Evolutionary conservation across 441 rosid genomes (phyloP).

Genomic region (Arabidopsis hybrid): DNA sequence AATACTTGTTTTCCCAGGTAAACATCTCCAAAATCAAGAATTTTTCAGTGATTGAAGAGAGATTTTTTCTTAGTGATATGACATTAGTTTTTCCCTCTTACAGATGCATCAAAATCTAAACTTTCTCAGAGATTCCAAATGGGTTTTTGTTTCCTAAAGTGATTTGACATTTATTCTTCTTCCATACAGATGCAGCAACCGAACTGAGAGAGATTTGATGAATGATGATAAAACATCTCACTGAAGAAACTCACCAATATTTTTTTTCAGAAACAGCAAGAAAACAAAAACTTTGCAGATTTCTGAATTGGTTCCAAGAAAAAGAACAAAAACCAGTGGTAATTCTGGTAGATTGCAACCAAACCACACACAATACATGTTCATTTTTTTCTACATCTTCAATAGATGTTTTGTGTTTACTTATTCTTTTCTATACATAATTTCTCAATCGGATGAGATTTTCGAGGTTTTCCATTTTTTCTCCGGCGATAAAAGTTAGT

Average conservation of each 20-base stretch:
- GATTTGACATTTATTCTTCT: constrained; percentile 15
- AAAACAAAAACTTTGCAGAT: constrained; percentile 22
- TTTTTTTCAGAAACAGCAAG: constrained; percentile 33
- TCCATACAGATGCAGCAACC: constrained; percentile 43
- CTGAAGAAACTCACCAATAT: constrained; percentile 29
- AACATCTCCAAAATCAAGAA: not conserved
- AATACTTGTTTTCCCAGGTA: constrained; percentile 65
- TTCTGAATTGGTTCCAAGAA: constrained; percentile 42
- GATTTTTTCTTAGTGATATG: too few species aligned
- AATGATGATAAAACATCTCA: constrained; percentile 36
- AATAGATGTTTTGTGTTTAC: constrained; percentile 37
- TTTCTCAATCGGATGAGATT: constrained; percentile 20
- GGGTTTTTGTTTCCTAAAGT: not conserved
- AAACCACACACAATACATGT: constrained; percentile 31
- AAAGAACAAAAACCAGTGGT: constrained; percentile 13
- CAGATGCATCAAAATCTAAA: not conserved
- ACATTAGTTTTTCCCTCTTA: too few species aligned
- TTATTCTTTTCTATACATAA: constrained; percentile 29
- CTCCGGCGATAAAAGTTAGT: constrained; percentile 30
- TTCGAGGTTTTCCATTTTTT: constrained; percentile 26
- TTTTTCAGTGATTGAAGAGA: too few species aligned
- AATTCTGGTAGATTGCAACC: constrained; percentile 35
- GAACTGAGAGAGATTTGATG: constrained; percentile 42
- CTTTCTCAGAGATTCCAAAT: not conserved
- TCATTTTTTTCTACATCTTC: constrained; percentile 15